Percentiles rank a stretch among this genome's conserved stretches.
Conservation (phyloP, 495 filamentous ascomycete species). For the Schizothecium vesticola region DNA sequence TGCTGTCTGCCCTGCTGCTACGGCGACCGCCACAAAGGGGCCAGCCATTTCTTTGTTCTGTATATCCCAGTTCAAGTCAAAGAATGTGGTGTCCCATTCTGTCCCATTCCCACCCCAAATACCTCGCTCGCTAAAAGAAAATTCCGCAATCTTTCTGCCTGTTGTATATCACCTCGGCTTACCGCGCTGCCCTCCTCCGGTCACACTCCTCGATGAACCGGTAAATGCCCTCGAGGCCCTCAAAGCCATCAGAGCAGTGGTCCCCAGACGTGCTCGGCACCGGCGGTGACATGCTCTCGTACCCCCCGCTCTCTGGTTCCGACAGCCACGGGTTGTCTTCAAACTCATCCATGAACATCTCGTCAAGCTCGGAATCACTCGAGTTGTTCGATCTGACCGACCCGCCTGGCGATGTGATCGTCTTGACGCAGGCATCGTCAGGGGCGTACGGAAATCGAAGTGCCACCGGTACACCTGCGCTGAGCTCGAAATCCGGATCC, state of each 20-base stretch:
- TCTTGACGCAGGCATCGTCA: slow-evolving; percentile 32
- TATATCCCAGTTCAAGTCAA: not conserved
- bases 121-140: not conserved
- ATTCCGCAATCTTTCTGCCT: not conserved
- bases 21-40: not conserved
- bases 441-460: slow-evolving; percentile 84
- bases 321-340: slow-evolving; percentile 46
- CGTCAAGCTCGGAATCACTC: slow-evolving; percentile 38
- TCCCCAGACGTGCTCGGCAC: slow-evolving; percentile 36
- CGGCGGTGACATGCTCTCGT: slow-evolving; percentile 46
- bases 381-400: slow-evolving; percentile 43
- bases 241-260: slow-evolving; percentile 55
- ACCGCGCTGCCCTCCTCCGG: slow-evolving; percentile 41
- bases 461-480: slow-evolving; percentile 62
- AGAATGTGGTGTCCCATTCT: not conserved
- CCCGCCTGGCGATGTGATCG: slow-evolving; percentile 47
- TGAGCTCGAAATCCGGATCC: slow-evolving; percentile 65
- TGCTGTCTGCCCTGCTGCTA: not conserved
- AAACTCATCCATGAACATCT: slow-evolving; percentile 33
- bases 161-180: not conserved
- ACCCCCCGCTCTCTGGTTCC: slow-evolving; percentile 40
- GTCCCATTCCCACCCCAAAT: not conserved
- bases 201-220: slow-evolving; percentile 85
- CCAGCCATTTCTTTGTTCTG: not conserved
- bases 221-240: slow-evolving; percentile 81